Evolutionary conservation across 768 basidiomycete species (phyloP).

Genomic region (Boletus subcaerulescens): DNA sequence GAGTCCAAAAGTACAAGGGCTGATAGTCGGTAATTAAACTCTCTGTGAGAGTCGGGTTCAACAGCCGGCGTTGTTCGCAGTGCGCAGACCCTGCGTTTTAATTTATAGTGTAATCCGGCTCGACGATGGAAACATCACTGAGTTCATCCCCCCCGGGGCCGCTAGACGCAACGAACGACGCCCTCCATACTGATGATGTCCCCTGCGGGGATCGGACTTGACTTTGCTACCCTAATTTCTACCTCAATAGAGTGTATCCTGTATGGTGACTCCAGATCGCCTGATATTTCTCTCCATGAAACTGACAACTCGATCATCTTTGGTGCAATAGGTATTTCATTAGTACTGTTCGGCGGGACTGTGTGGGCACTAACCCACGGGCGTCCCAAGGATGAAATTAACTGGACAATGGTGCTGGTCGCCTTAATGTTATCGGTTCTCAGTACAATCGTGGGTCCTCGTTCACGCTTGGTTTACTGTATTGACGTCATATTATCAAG

Average conservation of each 20-base stretch:
- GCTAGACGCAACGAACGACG: background rate
- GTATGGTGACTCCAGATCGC: conserved; percentile 15
- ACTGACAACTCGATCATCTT: conserved; percentile 1
- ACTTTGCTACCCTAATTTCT: conserved; percentile 15
- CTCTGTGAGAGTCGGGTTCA: background rate
- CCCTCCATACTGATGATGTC: background rate
- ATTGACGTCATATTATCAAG: conserved; percentile 9
- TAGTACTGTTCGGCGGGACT: conserved; percentile 22
- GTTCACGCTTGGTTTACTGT: background rate
- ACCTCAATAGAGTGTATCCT: conserved; percentile 18
- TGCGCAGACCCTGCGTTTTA: background rate
- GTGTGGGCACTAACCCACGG: conserved; percentile 22
- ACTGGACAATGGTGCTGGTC: conserved; percentile 21
- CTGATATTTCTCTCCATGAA: background rate
- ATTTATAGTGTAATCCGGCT: background rate
- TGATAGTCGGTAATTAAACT: background rate
- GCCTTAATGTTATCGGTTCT: conserved; percentile 20
- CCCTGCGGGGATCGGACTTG: conserved; percentile 8
- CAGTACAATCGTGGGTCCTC: conserved; percentile 17
- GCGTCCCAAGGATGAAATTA: conserved; percentile 15
- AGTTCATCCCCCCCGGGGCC: background rate
- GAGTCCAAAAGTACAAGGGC: background rate
- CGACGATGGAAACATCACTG: background rate
- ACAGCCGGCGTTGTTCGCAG: background rate
- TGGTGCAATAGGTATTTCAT: conserved; percentile 14